Conservation (phyloP, 139 green algal genomes). For the Haematococcus sp. region DNA sequence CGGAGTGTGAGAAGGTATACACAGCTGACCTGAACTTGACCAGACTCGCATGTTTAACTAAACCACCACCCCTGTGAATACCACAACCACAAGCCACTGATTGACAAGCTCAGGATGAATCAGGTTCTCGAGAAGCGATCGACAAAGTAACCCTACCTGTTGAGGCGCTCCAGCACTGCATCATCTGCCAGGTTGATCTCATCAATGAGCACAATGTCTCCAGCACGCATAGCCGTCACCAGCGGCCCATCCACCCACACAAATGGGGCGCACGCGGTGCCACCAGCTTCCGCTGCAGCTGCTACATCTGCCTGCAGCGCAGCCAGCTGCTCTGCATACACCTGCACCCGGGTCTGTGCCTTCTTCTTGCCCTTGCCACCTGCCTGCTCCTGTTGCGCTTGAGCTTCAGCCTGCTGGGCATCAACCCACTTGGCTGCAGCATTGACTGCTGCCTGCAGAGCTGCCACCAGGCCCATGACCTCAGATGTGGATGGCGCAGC, state of each 20-base stretch:
- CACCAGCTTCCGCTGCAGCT: slow-evolving; percentile 33
- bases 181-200: slow-evolving; percentile 99
- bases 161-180: slow-evolving; percentile 95
- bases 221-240: slow-evolving; percentile 89
- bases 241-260: slow-evolving; percentile 93
- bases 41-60: background rate
- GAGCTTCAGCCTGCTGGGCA: slow-evolving; percentile 4
- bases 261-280: slow-evolving; percentile 71
- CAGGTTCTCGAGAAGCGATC: no score
- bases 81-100: no score
- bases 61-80: no score
- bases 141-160: slow-evolving; percentile 70
- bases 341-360: slow-evolving; percentile 3
- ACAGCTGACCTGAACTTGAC: no score
- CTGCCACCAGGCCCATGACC: background rate
- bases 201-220: slow-evolving; percentile 94
- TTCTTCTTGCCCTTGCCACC: slow-evolving; percentile 10
- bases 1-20: no score
- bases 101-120: no score
- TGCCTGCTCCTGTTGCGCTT: slow-evolving; percentile 9
- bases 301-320: slow-evolving; percentile 29
- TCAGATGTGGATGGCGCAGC: slow-evolving; percentile 3
- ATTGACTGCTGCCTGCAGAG: background rate
- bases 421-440: slow-evolving; percentile 12
- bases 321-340: slow-evolving; percentile 1